These are phyloP conservation scores for Mrakia frigida DNA, from an alignment of 768 basidiomycete species.

Conservation along the genomic window DNA sequence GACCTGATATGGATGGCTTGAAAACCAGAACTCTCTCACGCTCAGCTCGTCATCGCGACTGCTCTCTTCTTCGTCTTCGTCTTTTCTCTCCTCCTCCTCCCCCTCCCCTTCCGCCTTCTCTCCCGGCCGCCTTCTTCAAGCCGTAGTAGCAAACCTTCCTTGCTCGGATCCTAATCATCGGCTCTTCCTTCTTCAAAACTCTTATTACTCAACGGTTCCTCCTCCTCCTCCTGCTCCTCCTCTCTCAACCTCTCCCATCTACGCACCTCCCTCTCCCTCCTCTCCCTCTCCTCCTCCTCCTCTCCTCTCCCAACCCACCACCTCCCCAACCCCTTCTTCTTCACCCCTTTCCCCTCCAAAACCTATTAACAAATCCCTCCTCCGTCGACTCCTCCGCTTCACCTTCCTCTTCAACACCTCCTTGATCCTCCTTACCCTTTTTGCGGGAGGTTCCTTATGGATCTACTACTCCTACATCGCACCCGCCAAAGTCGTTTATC, in stretches of 20 bases:
- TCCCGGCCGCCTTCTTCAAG: no score
- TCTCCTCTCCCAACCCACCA: background rate
- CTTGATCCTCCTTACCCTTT: background rate
- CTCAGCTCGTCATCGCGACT: no score
- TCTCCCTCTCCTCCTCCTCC: background rate
- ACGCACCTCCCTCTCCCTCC: background rate
- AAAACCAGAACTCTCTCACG: no score
- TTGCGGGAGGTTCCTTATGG: background rate
- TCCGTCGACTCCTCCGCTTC: constrained; percentile 5
- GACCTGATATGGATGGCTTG: no score
- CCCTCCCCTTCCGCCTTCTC: no score
- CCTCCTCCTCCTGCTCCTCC: background rate
- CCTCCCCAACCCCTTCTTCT: background rate
- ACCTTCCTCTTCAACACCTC: constrained; percentile 5
- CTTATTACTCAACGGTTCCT: background rate
- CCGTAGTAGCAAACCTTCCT: background rate
- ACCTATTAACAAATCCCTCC: background rate
- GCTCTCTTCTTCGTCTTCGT: no score
- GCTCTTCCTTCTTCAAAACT: no score
- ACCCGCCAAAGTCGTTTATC: constrained; percentile 18
- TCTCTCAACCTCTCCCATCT: background rate
- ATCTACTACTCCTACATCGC: constrained; percentile 26
- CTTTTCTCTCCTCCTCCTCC: background rate
- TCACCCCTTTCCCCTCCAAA: background rate
- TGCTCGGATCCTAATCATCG: no score